Percentiles rank a stretch among this genome's conserved stretches.
Conservation (phyloP, 257 asterid species). For the Fraxinus cuspidata region DNA sequence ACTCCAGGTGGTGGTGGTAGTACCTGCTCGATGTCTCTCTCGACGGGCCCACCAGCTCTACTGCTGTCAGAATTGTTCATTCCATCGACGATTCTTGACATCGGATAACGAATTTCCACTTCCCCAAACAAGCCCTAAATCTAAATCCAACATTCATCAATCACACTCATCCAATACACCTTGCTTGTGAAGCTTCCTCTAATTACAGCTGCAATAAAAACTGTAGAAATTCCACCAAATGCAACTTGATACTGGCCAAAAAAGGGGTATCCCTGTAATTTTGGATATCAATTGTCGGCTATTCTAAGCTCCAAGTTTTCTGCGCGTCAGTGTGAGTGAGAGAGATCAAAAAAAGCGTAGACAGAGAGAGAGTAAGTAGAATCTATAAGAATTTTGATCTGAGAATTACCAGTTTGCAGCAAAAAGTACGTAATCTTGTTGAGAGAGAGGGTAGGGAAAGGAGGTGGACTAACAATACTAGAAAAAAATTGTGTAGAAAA, state of each 20-base stretch:
- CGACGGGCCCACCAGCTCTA: conserved; percentile 55
- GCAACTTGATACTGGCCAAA: conserved; percentile 1
- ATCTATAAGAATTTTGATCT: conserved; percentile 35
- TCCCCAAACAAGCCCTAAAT: conserved; percentile 35
- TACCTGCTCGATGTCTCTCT: conserved; percentile 72
- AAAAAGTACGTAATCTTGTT: conserved; percentile 26
- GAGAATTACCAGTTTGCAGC: conserved; percentile 37
- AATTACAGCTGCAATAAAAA: conserved; percentile 1
- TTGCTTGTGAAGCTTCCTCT: not conserved
- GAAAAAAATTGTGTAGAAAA: not conserved
- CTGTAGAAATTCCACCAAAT: not conserved
- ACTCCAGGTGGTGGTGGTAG: not conserved
- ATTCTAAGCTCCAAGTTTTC: conserved; percentile 14
- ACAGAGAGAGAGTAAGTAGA: conserved; percentile 5
- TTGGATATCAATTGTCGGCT: conserved; percentile 29
- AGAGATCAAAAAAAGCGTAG: conserved; percentile 34
- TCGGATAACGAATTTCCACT: conserved; percentile 24
- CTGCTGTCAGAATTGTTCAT: conserved; percentile 51
- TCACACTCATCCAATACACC: conserved; percentile 7
- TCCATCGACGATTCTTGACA: conserved; percentile 36
- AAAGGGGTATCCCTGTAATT: conserved; percentile 1
- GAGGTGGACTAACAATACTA: conserved; percentile 31
- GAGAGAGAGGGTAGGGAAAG: conserved; percentile 26
- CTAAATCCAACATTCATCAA: conserved; percentile 37
- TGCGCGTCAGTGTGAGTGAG: conserved; percentile 23